Evolutionary conservation across 2,329 filamentous ascomycete genomes (phyloP).

Genomic region (Aspergillus sojae): DNA sequence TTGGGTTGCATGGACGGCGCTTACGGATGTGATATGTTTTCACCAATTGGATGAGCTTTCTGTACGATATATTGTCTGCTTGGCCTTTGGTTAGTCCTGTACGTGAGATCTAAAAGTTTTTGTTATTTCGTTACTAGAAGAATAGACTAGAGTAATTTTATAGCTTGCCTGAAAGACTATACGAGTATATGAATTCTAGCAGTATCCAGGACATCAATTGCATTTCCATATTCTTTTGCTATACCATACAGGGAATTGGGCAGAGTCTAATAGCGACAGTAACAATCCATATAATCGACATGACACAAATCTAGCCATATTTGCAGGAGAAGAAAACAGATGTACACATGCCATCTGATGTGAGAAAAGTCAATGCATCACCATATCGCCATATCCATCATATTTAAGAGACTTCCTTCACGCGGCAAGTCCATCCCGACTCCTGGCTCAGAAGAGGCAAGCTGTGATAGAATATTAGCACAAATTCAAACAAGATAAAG

Average conservation of each 20-base stretch:
- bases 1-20: conserved; percentile 19
- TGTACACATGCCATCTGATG: conserved; percentile 28
- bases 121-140: neutral
- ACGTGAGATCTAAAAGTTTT: neutral
- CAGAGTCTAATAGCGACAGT: conserved; percentile 9
- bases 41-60: neutral
- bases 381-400: conserved; percentile 40
- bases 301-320: conserved; percentile 24
- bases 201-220: conserved; percentile 10
- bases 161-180: neutral
- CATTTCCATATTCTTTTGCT: conserved; percentile 8
- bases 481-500: conserved; percentile 13
- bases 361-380: conserved; percentile 21
- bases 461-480: conserved; percentile 53
- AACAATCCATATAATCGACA: conserved; percentile 11
- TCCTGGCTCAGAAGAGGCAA: conserved; percentile 78
- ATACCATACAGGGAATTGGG: conserved; percentile 16
- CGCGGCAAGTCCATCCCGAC: conserved; percentile 88
- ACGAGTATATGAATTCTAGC: neutral
- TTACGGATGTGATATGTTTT: conserved; percentile 9
- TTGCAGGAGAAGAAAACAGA: conserved; percentile 30
- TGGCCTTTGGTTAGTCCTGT: neutral
- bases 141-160: neutral
- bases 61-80: neutral
- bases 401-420: conserved; percentile 67